Percentiles rank a stretch among this genome's conserved stretches.
These are phyloP conservation scores for Boletellus ananas DNA, from an alignment of 768 basidiomycete species.

Conservation along the genomic window DNA sequence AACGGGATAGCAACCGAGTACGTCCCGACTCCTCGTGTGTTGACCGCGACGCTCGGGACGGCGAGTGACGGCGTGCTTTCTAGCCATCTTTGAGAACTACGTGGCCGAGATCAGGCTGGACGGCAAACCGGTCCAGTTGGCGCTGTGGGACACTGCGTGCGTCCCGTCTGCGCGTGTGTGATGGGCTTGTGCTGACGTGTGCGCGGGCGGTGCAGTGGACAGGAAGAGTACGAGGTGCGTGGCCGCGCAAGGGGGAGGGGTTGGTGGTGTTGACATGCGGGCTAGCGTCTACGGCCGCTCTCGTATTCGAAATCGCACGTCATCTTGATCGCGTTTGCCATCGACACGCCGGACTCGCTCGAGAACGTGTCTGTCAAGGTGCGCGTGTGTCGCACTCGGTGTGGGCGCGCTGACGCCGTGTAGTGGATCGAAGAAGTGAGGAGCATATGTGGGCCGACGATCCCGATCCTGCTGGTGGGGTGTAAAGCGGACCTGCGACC, in stretches of 20 bases:
- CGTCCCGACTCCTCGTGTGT: constrained; percentile 15
- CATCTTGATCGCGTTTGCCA: constrained; percentile 94
- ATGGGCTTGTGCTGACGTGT: background rate
- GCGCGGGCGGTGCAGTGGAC: constrained; percentile 55
- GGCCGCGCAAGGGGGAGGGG: background rate
- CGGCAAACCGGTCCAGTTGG: constrained; percentile 95
- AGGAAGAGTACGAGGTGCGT: constrained; percentile 94
- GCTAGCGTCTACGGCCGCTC: constrained; percentile 85
- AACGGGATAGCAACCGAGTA: constrained; percentile 46
- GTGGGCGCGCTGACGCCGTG: background rate
- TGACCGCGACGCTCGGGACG: background rate
- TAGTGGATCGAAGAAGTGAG: constrained; percentile 99
- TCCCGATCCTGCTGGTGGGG: constrained; percentile 94
- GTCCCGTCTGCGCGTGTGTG: constrained; percentile 30
- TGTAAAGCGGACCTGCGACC: constrained; percentile 94
- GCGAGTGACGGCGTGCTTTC: background rate
- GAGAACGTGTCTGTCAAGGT: constrained; percentile 96
- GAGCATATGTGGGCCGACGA: constrained; percentile 86
- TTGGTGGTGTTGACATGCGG: background rate
- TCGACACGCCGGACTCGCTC: constrained; percentile 94
- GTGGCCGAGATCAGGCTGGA: constrained; percentile 98
- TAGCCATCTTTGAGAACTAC: constrained; percentile 97
- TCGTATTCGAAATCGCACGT: constrained; percentile 99
- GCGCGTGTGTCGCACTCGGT: background rate
- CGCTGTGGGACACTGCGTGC: constrained; percentile 99